Evolutionary conservation across 2,329 filamentous ascomycete species (phyloP), one percentile per base, ranked within the genome.

Genomic region (Clathrospora elynae): DNA sequence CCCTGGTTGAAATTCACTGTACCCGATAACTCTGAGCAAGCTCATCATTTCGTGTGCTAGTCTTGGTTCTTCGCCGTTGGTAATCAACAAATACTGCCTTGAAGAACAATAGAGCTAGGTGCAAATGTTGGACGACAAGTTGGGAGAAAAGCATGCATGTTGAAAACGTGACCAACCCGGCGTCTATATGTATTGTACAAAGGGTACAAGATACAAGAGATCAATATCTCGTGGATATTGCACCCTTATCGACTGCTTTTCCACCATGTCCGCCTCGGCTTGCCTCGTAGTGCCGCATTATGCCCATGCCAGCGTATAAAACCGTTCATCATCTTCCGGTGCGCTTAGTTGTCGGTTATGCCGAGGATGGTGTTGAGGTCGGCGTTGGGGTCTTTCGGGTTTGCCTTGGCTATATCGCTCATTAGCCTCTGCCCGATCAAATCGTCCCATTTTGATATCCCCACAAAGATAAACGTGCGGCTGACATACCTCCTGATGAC

Each of bases 371-470:
- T 85, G 79, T 97, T 92, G 61, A 97, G 80, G 71, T 99, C 91
- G 77, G 97, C 97, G 68, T 90, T 89, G 68, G 90, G 84, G 77
- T 93, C 84, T 68, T 86, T 83, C 49, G 86, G 86, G 75, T 97
- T 86, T 68, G 83, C 64, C 38, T 61, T 66, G 46, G 57, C 64
- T 67, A 78, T 86, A 31, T 22, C 5, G 9, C 2, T 3, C 22
- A 34, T 47, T 11, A 47, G 39, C 22, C 11, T 6, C 7, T 6
- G 22, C 11, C 6, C 22, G 11, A 11, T 24, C 22, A 24, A 22
- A 18, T 10, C n/a, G 26, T 19, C 20, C 12, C 16, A 8, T 3
- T 19, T 24, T 17, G 13, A 20, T 26, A 24, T 7, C 22, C 7
- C 7, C 7, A 24, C 22, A 7, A 6, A 12, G 26, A 8, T n/a